phyloP scores from a whole-genome alignment of 441 rosid genomes.

The Eutrema salsugineum region DNA sequence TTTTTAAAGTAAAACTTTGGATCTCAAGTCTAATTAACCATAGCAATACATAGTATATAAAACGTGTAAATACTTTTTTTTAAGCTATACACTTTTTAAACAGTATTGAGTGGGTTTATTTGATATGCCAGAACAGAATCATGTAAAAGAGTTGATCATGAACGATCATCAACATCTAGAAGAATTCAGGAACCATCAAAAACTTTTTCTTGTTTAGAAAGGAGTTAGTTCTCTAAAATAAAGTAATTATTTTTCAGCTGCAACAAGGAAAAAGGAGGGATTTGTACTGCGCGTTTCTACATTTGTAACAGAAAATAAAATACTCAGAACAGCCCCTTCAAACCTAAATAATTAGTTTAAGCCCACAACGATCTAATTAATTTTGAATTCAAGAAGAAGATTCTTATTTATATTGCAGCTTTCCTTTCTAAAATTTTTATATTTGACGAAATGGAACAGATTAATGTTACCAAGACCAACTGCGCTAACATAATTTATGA shows the following conservation, averaged over 20 bases:
- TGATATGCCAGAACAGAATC: background rate
- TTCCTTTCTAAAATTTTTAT: no score
- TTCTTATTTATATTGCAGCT: no score
- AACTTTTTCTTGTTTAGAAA: background rate
- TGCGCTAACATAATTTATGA: no score
- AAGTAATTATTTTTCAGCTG: background rate
- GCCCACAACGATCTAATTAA: no score
- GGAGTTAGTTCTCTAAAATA: background rate
- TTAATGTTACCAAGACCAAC: no score
- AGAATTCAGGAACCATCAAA: background rate
- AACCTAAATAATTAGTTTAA: no score
- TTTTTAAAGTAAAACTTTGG: background rate
- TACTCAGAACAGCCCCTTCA: no score
- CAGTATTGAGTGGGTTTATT: background rate
- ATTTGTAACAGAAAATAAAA: no score
- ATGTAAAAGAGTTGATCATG: background rate
- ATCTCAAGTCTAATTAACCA: background rate
- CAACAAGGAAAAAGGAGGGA: background rate
- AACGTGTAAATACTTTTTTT: background rate
- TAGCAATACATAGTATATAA: background rate
- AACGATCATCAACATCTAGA: conserved; percentile 1
- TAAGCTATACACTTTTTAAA: background rate
- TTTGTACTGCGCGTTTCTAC: background rate
- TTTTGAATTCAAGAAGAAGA: no score
- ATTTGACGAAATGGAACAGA: no score